Percentiles rank a stretch among this genome's conserved stretches.
Evolutionary conservation across 2,329 filamentous ascomycete genomes (phyloP).

Genomic region (Parastagonospora nodorum): DNA sequence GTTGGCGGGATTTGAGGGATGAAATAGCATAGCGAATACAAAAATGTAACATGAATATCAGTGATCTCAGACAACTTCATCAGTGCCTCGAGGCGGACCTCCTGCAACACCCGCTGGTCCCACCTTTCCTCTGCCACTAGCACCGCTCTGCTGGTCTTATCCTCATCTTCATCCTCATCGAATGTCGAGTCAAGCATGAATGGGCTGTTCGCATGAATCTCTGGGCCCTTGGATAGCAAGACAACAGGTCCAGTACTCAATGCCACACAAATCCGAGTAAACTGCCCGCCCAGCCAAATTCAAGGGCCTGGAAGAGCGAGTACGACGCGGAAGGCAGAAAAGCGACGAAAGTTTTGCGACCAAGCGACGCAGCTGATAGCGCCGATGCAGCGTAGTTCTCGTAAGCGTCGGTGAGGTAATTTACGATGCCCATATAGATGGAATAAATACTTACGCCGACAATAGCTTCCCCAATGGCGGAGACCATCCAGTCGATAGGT

Average conservation of each 20-base stretch:
- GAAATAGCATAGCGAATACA: neutral
- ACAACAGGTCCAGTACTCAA: slow-evolving; percentile 49
- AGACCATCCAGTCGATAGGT: slow-evolving; percentile 39
- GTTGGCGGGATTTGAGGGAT: neutral
- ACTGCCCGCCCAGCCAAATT: slow-evolving; percentile 51
- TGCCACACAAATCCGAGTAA: slow-evolving; percentile 51
- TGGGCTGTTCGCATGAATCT: slow-evolving; percentile 44
- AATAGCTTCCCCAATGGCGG: slow-evolving; percentile 28
- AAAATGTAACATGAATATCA: neutral
- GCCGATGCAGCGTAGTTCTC: slow-evolving; percentile 56
- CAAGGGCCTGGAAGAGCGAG: slow-evolving; percentile 47
- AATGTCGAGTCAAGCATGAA: slow-evolving; percentile 43
- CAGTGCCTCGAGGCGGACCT: slow-evolving; percentile 9
- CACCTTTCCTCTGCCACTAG: neutral
- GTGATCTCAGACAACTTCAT: neutral
- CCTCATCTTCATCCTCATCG: slow-evolving; percentile 15
- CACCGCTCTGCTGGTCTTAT: slow-evolving; percentile 3
- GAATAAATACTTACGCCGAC: slow-evolving; percentile 37
- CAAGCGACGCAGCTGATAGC: slow-evolving; percentile 52
- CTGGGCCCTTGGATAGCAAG: slow-evolving; percentile 48
- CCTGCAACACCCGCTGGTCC: slow-evolving; percentile 15
- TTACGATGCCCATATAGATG: slow-evolving; percentile 55
- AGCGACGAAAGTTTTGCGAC: slow-evolving; percentile 53
- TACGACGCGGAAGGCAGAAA: slow-evolving; percentile 53
- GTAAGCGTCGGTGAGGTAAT: slow-evolving; percentile 56